These are phyloP conservation scores for Lophiotrema nucula DNA, from an alignment of 495 filamentous ascomycete species.

Conservation along the genomic window DNA sequence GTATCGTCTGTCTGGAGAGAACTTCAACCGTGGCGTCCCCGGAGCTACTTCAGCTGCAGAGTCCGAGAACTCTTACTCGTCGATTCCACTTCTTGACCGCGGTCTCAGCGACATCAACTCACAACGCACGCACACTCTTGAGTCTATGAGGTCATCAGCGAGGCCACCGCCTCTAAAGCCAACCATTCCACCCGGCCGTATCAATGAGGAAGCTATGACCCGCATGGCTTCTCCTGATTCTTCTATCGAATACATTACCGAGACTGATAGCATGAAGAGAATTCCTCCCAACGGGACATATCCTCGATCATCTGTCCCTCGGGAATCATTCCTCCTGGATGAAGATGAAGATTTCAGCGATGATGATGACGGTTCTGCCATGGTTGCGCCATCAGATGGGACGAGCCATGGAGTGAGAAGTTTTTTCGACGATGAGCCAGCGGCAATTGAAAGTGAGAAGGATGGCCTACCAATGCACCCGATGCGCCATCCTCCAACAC, in stretches of 20 bases:
- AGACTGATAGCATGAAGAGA: slow-evolving; percentile 57
- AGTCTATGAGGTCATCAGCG: slow-evolving; percentile 19
- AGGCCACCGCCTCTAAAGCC: slow-evolving; percentile 25
- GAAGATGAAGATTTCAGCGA: slow-evolving; percentile 71
- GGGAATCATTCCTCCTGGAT: slow-evolving; percentile 63
- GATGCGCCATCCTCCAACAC: slow-evolving; percentile 70
- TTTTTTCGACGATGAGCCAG: slow-evolving; percentile 45
- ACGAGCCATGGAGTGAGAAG: slow-evolving; percentile 39
- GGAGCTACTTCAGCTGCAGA: slow-evolving; percentile 11
- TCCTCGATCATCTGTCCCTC: slow-evolving; percentile 42
- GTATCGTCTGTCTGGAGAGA: slow-evolving; percentile 34
- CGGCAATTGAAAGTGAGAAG: slow-evolving; percentile 38
- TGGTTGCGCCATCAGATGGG: slow-evolving; percentile 51
- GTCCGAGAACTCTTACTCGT: slow-evolving; percentile 72
- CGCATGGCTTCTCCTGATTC: slow-evolving; percentile 38
- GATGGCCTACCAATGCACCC: slow-evolving; percentile 63
- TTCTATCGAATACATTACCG: slow-evolving; percentile 56
- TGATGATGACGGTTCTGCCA: slow-evolving; percentile 74
- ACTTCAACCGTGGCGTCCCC: slow-evolving; percentile 8
- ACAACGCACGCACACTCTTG: slow-evolving; percentile 26
- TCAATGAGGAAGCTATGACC: slow-evolving; percentile 3
- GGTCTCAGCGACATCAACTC: slow-evolving; percentile 59
- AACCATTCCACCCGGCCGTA: neutral
- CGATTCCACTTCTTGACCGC: slow-evolving; percentile 72
- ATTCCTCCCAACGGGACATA: slow-evolving; percentile 50